Evolutionary conservation across 2,329 filamentous ascomycete species (phyloP).

Genomic region (Metarhizium anisopliae): DNA sequence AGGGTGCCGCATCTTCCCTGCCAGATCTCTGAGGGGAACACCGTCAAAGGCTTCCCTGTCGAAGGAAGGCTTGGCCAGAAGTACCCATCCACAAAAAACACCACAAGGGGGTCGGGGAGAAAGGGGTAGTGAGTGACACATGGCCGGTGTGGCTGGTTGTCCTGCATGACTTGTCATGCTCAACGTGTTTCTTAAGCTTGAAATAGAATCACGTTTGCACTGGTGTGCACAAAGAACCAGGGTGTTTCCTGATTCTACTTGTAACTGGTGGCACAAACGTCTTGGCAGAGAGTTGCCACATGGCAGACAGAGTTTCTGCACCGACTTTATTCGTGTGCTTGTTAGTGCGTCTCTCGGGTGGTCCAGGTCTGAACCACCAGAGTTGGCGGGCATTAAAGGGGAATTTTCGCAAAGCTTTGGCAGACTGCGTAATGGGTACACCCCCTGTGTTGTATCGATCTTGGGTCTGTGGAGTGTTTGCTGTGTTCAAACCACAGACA

Average conservation of each 20-base stretch:
- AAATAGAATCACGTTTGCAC: background rate
- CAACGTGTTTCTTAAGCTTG: background rate
- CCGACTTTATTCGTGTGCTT: background rate
- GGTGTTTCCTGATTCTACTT: background rate
- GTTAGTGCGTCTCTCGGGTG: background rate
- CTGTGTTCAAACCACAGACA: too few relatives aligned
- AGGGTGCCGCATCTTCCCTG: background rate
- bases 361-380: background rate
- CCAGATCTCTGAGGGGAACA: background rate
- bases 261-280: background rate
- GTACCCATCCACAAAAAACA: background rate
- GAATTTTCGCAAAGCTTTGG: background rate
- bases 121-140: background rate
- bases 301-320: conserved; percentile 1
- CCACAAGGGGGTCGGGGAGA: background rate
- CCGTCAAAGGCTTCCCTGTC: background rate
- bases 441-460: too few relatives aligned
- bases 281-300: conserved; percentile 3
- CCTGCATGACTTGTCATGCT: background rate
- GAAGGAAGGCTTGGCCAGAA: background rate
- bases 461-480: too few relatives aligned
- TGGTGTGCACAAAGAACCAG: background rate
- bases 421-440: too few relatives aligned
- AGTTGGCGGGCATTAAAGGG: background rate
- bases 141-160: background rate